Percentiles rank a stretch among this genome's conserved stretches.
phyloP scores from a whole-genome alignment of 768 basidiomycete species.

The Kwoniella pini region DNA sequence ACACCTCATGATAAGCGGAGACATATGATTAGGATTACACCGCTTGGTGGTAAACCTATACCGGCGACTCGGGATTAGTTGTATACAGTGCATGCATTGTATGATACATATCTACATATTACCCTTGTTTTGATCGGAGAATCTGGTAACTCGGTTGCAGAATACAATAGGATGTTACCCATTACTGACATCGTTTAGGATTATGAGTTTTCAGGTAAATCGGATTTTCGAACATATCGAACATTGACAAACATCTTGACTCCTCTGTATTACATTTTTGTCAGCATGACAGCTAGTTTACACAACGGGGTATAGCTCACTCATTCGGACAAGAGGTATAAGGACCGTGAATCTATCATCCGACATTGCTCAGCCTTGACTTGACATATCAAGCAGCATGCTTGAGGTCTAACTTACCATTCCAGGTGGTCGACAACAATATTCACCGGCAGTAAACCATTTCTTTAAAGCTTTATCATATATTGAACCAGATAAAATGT shows the following conservation, averaged over 20 bases:
- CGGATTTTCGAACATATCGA: neutral
- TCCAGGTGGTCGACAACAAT: constrained; percentile 19
- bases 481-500: constrained; percentile 5
- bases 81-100: too few species aligned
- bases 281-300: neutral
- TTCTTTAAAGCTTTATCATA: constrained; percentile 10
- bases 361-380: too few species aligned
- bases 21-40: constrained; percentile 17
- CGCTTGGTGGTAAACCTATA: constrained; percentile 5
- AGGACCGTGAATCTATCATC: constrained; percentile 8
- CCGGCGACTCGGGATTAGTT: neutral
- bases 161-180: too few species aligned
- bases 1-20: constrained; percentile 7
- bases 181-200: too few species aligned
- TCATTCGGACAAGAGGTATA: constrained; percentile 9
- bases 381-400: neutral
- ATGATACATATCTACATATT: too few species aligned
- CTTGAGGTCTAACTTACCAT: neutral
- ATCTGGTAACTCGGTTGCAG: too few species aligned
- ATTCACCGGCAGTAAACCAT: constrained; percentile 10
- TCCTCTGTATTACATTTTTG: neutral
- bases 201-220: constrained; percentile 3
- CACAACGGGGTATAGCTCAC: neutral
- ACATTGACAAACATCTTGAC: constrained; percentile 13
- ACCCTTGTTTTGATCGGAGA: too few species aligned